Base-by-base conservation (phyloP, 208 protist species). In the Borovskyia barvae region DNA sequence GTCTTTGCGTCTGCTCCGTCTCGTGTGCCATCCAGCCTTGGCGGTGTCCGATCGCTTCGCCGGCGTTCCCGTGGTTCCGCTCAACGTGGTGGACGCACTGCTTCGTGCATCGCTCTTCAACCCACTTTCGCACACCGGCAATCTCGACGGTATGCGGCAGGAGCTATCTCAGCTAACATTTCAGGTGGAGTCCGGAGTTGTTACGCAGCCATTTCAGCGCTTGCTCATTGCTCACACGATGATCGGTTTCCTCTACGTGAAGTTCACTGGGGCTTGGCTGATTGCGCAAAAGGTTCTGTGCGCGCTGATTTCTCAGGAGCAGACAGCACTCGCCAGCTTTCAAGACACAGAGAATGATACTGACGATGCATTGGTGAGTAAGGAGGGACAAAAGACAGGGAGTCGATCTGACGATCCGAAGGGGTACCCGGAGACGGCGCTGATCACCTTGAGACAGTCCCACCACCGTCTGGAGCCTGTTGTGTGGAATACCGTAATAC, bases 161-260 rank as follows among this genome's bases (percentile, higher is more conserved):
- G 79, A 71, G n/a, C 60, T 95, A 15, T 75, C 74, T 19, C 75
- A 71, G 24, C 37, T 92, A 15, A 70, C 76, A 25, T 91, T 85
- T 61, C 75, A 74, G 24, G 79, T 78, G 11, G 77, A 80, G 24
- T 61, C 80, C 8, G 78, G 77, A 0, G 65, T 42, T n/a, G 51
- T 95, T 36, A 51, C 46, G n/a, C 53, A 83, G 52, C 67, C 78
- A 15, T 66, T 90, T 1, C 45, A 75, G 53, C 77, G 81, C 42
- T 39, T 81, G 5, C 75, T 95, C 42, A 70, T 95, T 12, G 80
- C 78, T 11, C 71, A 72, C 32, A 75, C 82, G 14, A 89, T 90
- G 79, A 68, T 95, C 8, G 89, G 89, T 6, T 62, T 95, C 6
- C 72, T 93, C 28, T 83, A 95, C 69, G 48, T 88, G 7, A 87